A percentile compares a stretch with the other conserved stretches of the same genome.
Conservation (phyloP, 345 rosid species). For the Salix suchowensis region DNA sequence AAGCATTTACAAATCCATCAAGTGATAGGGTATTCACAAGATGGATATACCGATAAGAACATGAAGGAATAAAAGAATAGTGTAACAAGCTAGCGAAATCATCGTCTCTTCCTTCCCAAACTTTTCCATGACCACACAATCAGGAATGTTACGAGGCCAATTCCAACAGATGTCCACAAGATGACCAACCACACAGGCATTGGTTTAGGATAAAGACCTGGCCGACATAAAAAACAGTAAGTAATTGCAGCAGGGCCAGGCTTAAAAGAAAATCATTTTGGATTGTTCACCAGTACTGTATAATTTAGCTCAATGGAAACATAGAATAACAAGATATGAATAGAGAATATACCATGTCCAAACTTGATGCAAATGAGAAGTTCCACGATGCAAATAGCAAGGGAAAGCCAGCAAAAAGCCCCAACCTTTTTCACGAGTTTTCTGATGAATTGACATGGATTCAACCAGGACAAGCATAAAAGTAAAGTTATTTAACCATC, state of each 20-base stretch:
- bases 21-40: conserved; percentile 34
- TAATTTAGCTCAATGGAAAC: not conserved
- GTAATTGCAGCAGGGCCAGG: not conserved
- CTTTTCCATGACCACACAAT: conserved; percentile 70
- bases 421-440: conserved; percentile 87
- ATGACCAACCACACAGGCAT: conserved; percentile 79
- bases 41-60: conserved; percentile 19
- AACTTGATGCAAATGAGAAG: conserved; percentile 96
- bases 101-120: conserved; percentile 59
- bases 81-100: conserved; percentile 25
- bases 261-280: not conserved
- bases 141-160: conserved; percentile 49
- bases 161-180: conserved; percentile 69
- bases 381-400: conserved; percentile 91
- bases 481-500: not conserved
- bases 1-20: conserved; percentile 44
- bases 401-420: conserved; percentile 96
- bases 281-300: not conserved
- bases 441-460: conserved; percentile 31
- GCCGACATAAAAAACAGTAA: not conserved
- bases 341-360: conserved; percentile 65
- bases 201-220: conserved; percentile 79
- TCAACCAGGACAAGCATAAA: not conserved
- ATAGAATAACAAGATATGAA: not conserved
- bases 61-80: conserved; percentile 41